phyloP scores from a whole-genome alignment of 202 grass and related monocot genomes.

The Schoenoplectus triqueter region DNA sequence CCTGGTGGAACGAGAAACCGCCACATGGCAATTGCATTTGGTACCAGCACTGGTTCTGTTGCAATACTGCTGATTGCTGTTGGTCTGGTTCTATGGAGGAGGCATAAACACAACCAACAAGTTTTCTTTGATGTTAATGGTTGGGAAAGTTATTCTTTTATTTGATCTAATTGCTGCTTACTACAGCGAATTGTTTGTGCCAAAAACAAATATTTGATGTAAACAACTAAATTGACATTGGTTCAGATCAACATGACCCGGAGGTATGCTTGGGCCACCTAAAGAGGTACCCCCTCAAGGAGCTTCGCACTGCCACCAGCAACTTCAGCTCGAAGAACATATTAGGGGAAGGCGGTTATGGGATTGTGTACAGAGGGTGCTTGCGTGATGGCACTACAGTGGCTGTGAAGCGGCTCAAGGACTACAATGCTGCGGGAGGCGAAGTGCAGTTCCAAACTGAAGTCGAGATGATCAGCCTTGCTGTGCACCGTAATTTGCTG shows the following conservation, averaged over 20 bases:
- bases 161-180: background rate
- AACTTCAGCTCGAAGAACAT: conserved; percentile 97
- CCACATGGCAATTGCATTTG: conserved; percentile 66
- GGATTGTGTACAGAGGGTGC: conserved; percentile 91
- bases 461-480: conserved; percentile 99
- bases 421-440: conserved; percentile 84
- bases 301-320: conserved; percentile 76
- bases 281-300: conserved; percentile 88
- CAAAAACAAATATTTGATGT: conserved; percentile 3
- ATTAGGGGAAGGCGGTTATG: conserved; percentile 94
- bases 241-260: conserved; percentile 78
- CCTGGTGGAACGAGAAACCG: conserved; percentile 53
- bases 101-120: conserved; percentile 77
- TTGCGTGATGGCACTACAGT: conserved; percentile 74
- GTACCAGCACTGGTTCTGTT: conserved; percentile 64
- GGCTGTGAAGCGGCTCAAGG: conserved; percentile 90
- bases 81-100: conserved; percentile 78
- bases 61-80: conserved; percentile 42
- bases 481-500: conserved; percentile 93
- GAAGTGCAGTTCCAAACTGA: conserved; percentile 96
- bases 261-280: conserved; percentile 95
- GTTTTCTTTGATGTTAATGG: conserved; percentile 96
- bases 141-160: conserved; percentile 39
- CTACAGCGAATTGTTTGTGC: background rate
- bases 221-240: conserved; percentile 1